Base-by-base conservation (phyloP, 2,329 filamentous ascomycete genomes). In the Talaromyces piceae region DNA sequence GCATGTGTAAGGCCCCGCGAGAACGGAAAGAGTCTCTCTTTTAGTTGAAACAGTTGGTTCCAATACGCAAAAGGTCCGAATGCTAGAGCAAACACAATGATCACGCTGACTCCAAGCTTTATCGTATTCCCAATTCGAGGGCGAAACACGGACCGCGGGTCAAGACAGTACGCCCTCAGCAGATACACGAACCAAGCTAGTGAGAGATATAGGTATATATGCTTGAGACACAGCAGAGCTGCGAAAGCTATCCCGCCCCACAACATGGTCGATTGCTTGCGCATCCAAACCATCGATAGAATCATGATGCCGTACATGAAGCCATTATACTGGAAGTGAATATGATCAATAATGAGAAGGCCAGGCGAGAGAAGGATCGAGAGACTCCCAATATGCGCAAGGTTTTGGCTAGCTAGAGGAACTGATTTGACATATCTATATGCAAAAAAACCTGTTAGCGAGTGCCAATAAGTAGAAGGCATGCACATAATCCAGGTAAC, bases 301-400 rank as follows among this genome's bases (percentile, higher is more conserved):
- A 97, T 80, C 47, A 98, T 76, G 41, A 97, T 75, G 31, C 93
- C 93, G 67, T 97, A 98, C 71, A 98, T 82, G 71, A 91, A 90
- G 37, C 93, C 91, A 73, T 98, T 98, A 75, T 98, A 98, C 75
- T 98, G 93, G 69, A 98, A 98, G 69, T 96, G 91, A 57, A 96
- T 91, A 67, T 98, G 93, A 65, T 98, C 93, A 67, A 98, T 97
- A 66, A 98, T 94, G 54, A 98, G 77, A 30, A 98, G 80, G 2
- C 91, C 93, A 0, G 93, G 93, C 0, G 91, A 97, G 11, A 97
- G 80, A 3, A 97, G 75, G 53, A 98, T 84, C 1, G 91, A 96
- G 51, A 97, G 77, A 22, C 91, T 90, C 44, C 87, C 88, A 22
- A 87, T 88, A 64, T 96, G 90, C 9, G 90, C 86, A 45, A 88